Conservation (phyloP, 805 yeast genomes). For the Candida qinlingensis region DNA sequence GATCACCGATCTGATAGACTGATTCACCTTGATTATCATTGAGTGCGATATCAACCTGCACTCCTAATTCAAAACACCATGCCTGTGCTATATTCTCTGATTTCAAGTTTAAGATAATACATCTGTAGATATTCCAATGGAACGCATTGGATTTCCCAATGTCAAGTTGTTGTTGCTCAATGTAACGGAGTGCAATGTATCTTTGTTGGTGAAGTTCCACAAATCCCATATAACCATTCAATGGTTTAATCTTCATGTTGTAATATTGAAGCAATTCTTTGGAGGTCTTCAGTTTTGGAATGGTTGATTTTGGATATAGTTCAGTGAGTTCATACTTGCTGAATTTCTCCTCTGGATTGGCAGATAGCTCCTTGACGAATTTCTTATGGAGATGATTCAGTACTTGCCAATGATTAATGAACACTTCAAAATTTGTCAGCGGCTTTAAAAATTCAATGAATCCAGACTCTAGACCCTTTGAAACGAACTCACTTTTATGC, state of each 20-base stretch:
- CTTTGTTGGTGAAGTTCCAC: neutral
- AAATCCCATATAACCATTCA: neutral
- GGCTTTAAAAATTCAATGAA: constrained; percentile 4
- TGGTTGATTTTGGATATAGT: constrained; percentile 7
- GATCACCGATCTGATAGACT: constrained; percentile 10
- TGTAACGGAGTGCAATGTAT: neutral
- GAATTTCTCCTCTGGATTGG: neutral
- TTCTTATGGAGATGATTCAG: constrained; percentile 5
- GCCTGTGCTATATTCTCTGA: constrained; percentile 4
- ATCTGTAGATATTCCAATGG: constrained; percentile 9
- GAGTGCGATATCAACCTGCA: constrained; percentile 10
- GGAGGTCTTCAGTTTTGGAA: neutral
- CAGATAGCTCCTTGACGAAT: constrained; percentile 1
- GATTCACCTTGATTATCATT: neutral
- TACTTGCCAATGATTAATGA: constrained; percentile 13
- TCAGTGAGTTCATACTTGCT: constrained; percentile 1
- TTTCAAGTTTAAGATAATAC: constrained; percentile 6
- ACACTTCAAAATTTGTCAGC: constrained; percentile 2
- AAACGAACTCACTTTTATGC: neutral
- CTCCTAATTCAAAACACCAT: constrained; percentile 9
- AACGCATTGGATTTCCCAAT: neutral
- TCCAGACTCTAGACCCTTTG: constrained; percentile 7
- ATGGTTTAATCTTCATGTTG: constrained; percentile 6
- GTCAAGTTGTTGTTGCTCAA: neutral
- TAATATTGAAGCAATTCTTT: constrained; percentile 2